Base-by-base conservation (phyloP, 306 rosid genomes). In the Vigna nakashimae region DNA sequence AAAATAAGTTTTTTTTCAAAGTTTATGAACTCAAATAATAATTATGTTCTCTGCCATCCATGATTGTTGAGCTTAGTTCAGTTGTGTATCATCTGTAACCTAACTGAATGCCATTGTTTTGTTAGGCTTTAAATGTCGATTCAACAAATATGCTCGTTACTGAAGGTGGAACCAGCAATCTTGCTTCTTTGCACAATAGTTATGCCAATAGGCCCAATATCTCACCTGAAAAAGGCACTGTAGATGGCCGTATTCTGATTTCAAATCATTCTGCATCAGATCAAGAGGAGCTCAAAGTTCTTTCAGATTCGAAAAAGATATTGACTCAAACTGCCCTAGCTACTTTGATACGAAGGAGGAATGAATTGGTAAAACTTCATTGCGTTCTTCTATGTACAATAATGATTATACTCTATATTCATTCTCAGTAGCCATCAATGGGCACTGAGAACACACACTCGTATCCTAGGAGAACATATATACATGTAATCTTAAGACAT, bases 251-350 rank as follows among this genome's bases (percentile, higher is more conserved):
- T 78, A 75, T 78, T 51, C 26, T 45, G 59, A 69, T 50, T 59
- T 40, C 83, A 64, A 65, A 51, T 78, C 82, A 81, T 79, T 84
- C 85, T 26, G 73, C 65, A 30, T 62, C 83, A 56, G 79, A 81
- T 77, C 69, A 63, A 62, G 42, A 86, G 68, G 84, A 86, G 77
- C 52, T 69, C 66, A 89, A 79, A 49, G 40, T 7, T 80, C 66
- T 75, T 69, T 34, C 78, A 71, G 88, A 83, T 76, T 87, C 88
- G 16, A 87, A 85, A 68, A 65, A 81, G 65, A 55, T 64, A 66
- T 72, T 90, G 71, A 85, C 91, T 52, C 75, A 71, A 76, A 80
- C 91, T 77, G 93, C 95, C 43, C 69, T 90, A 71, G 69, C 84
- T 63, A 76, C 87, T 79, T 83, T 90, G 75, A 83, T 71, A 28